Base-by-base conservation (phyloP, 2,329 filamentous ascomycete species). In the Mariannaea elegans region DNA sequence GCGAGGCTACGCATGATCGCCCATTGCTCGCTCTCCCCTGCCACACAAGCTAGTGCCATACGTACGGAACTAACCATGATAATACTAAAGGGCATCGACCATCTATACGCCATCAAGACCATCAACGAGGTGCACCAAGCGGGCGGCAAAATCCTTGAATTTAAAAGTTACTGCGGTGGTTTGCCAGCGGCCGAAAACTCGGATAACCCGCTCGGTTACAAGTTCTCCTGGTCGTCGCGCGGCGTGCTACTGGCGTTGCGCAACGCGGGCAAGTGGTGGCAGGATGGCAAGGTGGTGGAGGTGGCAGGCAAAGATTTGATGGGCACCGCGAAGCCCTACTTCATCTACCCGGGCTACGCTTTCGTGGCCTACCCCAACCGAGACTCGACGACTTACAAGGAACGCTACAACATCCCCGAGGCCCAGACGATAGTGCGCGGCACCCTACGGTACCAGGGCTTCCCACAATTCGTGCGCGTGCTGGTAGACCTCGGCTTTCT, bases 291-390 rank as follows among this genome's bases (percentile, higher is more conserved):
- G 81, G 78, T 90, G 65, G 85, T 93, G 29, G 78, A 80, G 7
- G 84, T 85, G 29, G 10, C 7, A 36, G 32, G 32, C 32, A 36
- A 36, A 66, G 90, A 94, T 39, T 84, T 97, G 62, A 98, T 97
- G 94, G 89, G 81, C 62, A 87, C 86, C 48, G 93, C 94, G 38
- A 94, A 96, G 84, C 92, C 93, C 48, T 97, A 97, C 85, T 88
- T 85, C 78, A 95, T 94, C 82, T 96, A 93, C 82, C 91, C 91
- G 34, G 55, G 92, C 60, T 97, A 89, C 76, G 89, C 90, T 50
- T 94, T 97, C 71, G 93, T 97, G 68, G 93, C 90, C 39, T 98
- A 98, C 80, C 91, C 91, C 58, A 98, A 98, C 87, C 85, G 94
- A 69, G 94, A 98, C 80, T 94, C 89, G 18, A 95, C 92, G 14